These are phyloP conservation scores for Pulveroboletus ravenelii DNA, from an alignment of 768 basidiomycete species.

Conservation along the genomic window DNA sequence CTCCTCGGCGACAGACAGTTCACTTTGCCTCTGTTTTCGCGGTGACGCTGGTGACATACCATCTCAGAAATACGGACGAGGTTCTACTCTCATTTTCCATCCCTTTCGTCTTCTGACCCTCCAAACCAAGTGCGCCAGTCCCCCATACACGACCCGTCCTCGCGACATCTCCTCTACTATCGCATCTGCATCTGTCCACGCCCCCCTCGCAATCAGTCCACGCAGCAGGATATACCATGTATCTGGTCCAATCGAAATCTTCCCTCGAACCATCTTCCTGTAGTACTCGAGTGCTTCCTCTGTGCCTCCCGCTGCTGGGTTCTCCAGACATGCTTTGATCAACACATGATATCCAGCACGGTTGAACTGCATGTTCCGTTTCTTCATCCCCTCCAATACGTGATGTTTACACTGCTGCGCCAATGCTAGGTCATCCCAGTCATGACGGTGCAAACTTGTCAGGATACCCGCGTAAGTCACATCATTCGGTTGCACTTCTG, in stretches of 20 bases:
- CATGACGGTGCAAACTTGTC: constrained; percentile 61
- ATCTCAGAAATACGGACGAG: constrained; percentile 27
- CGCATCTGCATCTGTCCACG: constrained; percentile 58
- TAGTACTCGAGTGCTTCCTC: constrained; percentile 55
- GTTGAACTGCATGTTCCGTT: constrained; percentile 48
- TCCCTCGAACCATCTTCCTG: constrained; percentile 51
- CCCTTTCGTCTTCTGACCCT: constrained; percentile 41
- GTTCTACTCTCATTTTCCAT: constrained; percentile 27
- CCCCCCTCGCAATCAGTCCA: constrained; percentile 53
- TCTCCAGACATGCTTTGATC: constrained; percentile 60
- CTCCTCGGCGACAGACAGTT: constrained; percentile 41
- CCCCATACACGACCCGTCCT: constrained; percentile 42
- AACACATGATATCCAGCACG: constrained; percentile 74
- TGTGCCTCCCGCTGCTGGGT: constrained; percentile 45
- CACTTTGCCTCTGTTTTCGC: not conserved
- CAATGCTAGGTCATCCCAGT: constrained; percentile 42
- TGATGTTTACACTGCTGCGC: constrained; percentile 44
- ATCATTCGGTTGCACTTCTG: constrained; percentile 54
- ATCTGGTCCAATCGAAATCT: constrained; percentile 47
- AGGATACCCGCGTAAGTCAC: constrained; percentile 84
- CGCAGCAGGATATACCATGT: constrained; percentile 77
- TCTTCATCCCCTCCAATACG: constrained; percentile 57
- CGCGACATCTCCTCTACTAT: constrained; percentile 58
- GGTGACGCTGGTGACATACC: not conserved
- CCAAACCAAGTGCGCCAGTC: constrained; percentile 45